Evolutionary conservation across 805 yeast genomes (phyloP), one percentile per base, ranked within the genome.

Genomic region (Monosporozyma aerobia): DNA sequence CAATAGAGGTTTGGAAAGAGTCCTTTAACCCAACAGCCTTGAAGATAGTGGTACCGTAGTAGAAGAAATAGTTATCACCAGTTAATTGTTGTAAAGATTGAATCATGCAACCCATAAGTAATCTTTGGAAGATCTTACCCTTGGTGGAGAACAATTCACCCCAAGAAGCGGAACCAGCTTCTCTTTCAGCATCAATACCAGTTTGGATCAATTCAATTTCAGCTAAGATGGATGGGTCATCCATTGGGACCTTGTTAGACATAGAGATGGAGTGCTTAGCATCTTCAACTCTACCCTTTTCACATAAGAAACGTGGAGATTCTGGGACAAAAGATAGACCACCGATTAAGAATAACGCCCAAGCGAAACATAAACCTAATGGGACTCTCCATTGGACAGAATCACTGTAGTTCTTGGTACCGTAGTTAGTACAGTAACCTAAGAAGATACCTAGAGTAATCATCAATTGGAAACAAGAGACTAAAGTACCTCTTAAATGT

Each of bases 371-470:
- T 56, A 80, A 68, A 53, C 83, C 83, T 63, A 83, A 72, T 52
- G 84, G 85, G 59, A 82, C 75, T 78, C 87, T 80, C 88, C 88
- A 83, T 70, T 80, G 84, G 14, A 66, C 87, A 40, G 90, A 83
- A 73, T 83, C 82, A 64, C 77, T 37, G 56, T 64, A 64, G 29
- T 58, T 59, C 61, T 78, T 77, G 54, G 86, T 80, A 67, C 87
- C 89, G 65, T 77, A 83, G 87, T 27, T 27, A 27, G 29, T 27
- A 27, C 29, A 27, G 29, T 27, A 27, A 27, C 29, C 29, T 27
- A 27, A 27, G 29, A 27, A 27, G 6, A 27, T 27, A 27, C 29
- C 29, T 27, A 27, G 6, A 6, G 29, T 27, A 27, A 27, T 27
- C 29, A 27, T 27, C 29, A 27, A 27, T 27, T 27, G 29, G 29